These are phyloP conservation scores for Russula lepida DNA, from an alignment of 768 basidiomycete genomes.

Conservation along the genomic window DNA sequence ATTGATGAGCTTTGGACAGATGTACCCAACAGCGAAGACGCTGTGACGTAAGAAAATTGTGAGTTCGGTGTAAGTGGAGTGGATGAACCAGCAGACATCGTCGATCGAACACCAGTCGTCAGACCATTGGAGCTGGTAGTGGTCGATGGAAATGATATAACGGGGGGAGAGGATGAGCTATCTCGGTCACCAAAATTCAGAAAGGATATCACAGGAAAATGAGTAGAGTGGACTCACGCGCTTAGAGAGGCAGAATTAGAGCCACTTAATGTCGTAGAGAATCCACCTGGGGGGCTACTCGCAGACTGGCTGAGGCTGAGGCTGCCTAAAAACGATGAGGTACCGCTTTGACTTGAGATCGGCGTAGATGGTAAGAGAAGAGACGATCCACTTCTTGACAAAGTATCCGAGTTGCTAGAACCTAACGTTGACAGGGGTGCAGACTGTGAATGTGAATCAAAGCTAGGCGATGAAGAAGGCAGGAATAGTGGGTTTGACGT, in stretches of 20 bases:
- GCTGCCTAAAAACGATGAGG: neutral
- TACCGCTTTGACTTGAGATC: neutral
- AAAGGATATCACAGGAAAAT: neutral
- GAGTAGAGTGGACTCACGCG: neutral
- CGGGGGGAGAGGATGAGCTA: slow-evolving; percentile 9
- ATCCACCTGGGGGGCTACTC: neutral
- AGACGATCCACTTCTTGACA: neutral
- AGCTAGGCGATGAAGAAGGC: neutral
- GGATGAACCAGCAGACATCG: slow-evolving; percentile 17
- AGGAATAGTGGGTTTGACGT: neutral
- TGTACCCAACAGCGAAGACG: slow-evolving; percentile 29
- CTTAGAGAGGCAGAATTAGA: neutral
- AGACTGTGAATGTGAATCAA: neutral
- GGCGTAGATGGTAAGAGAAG: neutral
- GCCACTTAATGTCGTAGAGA: neutral
- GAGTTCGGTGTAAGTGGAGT: slow-evolving; percentile 25
- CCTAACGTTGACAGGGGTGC: neutral
- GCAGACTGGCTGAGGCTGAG: neutral
- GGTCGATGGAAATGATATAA: slow-evolving; percentile 15
- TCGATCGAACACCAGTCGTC: neutral
- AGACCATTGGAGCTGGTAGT: neutral
- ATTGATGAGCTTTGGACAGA: slow-evolving; percentile 21
- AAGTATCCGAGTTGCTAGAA: neutral
- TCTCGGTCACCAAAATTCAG: neutral
- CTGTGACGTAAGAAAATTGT: slow-evolving; percentile 31